These are phyloP conservation scores for Geranium incanum DNA, from an alignment of 441 rosid genomes.

Conservation along the genomic window DNA sequence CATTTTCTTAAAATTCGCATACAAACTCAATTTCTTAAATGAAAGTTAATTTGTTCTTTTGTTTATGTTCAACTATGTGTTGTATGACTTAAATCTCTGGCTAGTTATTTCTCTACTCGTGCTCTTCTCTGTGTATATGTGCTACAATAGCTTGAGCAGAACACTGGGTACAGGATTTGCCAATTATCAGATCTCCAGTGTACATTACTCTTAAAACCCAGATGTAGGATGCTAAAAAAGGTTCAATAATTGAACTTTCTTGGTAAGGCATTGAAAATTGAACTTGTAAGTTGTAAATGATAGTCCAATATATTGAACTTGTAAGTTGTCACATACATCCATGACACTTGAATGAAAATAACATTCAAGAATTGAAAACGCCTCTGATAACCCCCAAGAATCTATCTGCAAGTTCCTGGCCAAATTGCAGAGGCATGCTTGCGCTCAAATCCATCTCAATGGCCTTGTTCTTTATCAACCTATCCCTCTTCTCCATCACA, in stretches of 20 bases:
- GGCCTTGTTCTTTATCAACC: constrained; percentile 19
- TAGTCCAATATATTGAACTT: too few relatives aligned
- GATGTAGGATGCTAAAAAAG: constrained; percentile 5
- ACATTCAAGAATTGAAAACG: not conserved
- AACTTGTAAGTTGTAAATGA: too few relatives aligned
- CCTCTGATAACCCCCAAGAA: constrained; percentile 15
- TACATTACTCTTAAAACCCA: constrained; percentile 34
- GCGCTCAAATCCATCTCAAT: constrained; percentile 23
- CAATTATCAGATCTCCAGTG: constrained; percentile 41
- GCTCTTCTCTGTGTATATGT: constrained; percentile 64
- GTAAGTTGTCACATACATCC: too few relatives aligned
- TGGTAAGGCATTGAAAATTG: too few relatives aligned
- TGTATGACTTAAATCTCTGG: too few relatives aligned
- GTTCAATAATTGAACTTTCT: too few relatives aligned
- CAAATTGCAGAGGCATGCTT: constrained; percentile 19
- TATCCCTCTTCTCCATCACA: constrained; percentile 20
- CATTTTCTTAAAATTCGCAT: too few relatives aligned
- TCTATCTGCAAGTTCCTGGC: constrained; percentile 19
- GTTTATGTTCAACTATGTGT: too few relatives aligned
- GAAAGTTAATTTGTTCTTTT: too few relatives aligned
- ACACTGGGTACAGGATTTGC: constrained; percentile 84
- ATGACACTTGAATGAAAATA: too few relatives aligned
- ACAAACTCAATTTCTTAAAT: too few relatives aligned
- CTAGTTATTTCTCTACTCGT: too few relatives aligned
- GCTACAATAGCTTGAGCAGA: constrained; percentile 75